Percentiles rank a stretch among this genome's conserved stretches.
Conservation (phyloP, 179 eudicot genomes). For the Beta macrorhiza region DNA sequence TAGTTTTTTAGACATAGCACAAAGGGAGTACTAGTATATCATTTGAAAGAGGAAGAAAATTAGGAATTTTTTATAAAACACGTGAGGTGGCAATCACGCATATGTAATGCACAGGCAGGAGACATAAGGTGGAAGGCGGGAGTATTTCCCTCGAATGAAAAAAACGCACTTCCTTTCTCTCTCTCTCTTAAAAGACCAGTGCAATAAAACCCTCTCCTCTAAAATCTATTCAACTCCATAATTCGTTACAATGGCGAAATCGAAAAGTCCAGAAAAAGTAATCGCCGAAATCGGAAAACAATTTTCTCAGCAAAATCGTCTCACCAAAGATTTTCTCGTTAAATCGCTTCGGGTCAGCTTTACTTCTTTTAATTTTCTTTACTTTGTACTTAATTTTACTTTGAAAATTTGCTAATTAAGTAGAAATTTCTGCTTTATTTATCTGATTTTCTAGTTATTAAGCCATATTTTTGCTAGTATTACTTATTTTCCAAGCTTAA, state of each 20-base stretch:
- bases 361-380: not conserved
- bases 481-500: not conserved
- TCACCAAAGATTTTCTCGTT: slow-evolving; percentile 58
- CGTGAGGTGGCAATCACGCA: slow-evolving; percentile 2
- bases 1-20: no score
- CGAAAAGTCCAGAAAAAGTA: slow-evolving; percentile 31
- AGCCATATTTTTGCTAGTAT: not conserved
- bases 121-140: not conserved
- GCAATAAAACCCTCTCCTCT: not conserved
- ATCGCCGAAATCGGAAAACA: slow-evolving; percentile 56
- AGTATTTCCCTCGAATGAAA: not conserved
- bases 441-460: not conserved
- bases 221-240: not conserved
- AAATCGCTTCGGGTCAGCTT: slow-evolving; percentile 52
- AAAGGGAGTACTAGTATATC: no score
- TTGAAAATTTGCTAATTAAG: not conserved
- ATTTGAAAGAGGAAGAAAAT: no score
- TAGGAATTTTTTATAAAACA: not conserved
- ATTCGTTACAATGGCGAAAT: slow-evolving; percentile 23
- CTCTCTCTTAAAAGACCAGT: not conserved
- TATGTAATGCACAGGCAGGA: not conserved
- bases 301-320: slow-evolving; percentile 54
- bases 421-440: not conserved
- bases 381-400: no score
- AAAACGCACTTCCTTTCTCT: not conserved